Conservation (phyloP, 306 rosid genomes). For the Oxytropis ochrocephala region DNA sequence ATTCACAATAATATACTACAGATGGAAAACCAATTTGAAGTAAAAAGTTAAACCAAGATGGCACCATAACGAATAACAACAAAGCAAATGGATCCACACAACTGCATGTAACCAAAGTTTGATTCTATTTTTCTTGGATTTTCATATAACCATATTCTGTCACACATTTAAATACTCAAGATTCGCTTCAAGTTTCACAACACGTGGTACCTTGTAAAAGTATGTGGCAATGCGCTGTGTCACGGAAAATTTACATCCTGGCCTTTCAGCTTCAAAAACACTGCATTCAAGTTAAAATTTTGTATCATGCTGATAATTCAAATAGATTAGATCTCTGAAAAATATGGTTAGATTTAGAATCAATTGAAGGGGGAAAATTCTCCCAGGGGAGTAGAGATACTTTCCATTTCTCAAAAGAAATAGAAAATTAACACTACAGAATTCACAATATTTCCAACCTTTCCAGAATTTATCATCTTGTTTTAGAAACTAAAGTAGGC, state of each 20-base stretch:
- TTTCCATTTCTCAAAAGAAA: too few relatives aligned
- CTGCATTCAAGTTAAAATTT: conserved; percentile 43
- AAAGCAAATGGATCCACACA: conserved; percentile 9
- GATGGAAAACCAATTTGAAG: conserved; percentile 11
- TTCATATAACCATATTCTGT: neutral
- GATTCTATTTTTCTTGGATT: neutral
- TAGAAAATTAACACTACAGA: neutral
- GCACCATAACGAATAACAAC: neutral
- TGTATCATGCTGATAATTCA: conserved; percentile 12
- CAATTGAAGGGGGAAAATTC: too few relatives aligned
- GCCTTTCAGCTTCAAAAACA: conserved; percentile 91
- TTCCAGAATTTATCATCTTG: neutral
- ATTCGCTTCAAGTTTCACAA: neutral
- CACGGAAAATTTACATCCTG: conserved; percentile 68
- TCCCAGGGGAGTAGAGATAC: too few relatives aligned
- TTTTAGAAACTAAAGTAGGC: neutral
- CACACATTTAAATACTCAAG: neutral
- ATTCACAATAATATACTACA: neutral
- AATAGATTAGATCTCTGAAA: conserved; percentile 11
- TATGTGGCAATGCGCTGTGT: conserved; percentile 71
- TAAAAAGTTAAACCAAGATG: too few relatives aligned
- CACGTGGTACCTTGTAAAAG: conserved; percentile 62
- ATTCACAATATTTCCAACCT: neutral
- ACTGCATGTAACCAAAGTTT: neutral
- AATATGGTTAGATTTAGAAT: neutral